Evolutionary conservation across 345 rosid species (phyloP).

Genomic region (Aegle marmelos): DNA sequence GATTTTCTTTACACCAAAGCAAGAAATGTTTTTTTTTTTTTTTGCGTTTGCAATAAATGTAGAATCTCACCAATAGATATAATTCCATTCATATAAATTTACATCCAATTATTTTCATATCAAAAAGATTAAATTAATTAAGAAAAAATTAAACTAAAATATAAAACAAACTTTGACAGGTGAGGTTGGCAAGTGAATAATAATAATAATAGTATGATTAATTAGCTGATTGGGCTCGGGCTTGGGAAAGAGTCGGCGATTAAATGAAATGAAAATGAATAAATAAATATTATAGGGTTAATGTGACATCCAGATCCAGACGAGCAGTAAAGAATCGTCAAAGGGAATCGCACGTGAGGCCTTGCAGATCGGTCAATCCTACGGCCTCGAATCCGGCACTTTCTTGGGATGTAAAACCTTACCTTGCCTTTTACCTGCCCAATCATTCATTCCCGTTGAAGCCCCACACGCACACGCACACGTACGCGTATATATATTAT

Average conservation of each 20-base stretch:
- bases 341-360: constrained; percentile 42
- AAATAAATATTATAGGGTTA: neutral
- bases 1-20: neutral
- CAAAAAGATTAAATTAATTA: no score
- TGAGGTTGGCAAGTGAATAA: neutral
- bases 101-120: neutral
- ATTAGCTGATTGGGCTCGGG: constrained; percentile 6
- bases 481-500: no score
- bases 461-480: neutral
- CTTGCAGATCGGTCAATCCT: constrained; percentile 27
- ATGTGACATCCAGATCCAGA: constrained; percentile 18
- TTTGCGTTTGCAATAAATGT: neutral
- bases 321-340: constrained; percentile 10
- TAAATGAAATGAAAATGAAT: neutral
- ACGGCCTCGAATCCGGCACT: constrained; percentile 29
- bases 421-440: neutral
- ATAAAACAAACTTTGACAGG: neutral
- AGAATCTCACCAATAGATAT: neutral
- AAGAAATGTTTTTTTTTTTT: neutral
- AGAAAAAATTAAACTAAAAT: no score
- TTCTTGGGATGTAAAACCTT: constrained; percentile 28
- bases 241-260: constrained; percentile 24
- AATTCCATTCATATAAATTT: neutral
- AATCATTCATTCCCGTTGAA: constrained; percentile 15
- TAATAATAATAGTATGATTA: no score